phyloP scores from a whole-genome alignment of 2,329 filamentous ascomycete genomes.

The Zymoseptoria crescenta region DNA sequence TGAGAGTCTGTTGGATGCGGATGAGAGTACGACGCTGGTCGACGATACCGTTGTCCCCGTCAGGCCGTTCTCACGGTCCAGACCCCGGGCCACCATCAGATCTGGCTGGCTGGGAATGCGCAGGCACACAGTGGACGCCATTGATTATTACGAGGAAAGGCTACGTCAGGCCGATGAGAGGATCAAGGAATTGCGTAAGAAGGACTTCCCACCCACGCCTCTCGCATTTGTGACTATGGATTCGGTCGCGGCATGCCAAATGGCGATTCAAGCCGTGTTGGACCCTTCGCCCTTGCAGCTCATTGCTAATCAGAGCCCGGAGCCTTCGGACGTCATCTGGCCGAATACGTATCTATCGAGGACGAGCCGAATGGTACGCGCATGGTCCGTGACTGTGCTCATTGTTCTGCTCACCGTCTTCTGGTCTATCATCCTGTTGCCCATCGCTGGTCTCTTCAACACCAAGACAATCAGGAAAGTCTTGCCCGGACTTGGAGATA shows the following conservation, averaged over 20 bases:
- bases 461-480: constrained; percentile 70
- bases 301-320: constrained; percentile 75
- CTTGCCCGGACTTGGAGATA: constrained; percentile 60
- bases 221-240: constrained; percentile 97
- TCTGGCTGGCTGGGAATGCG: constrained; percentile 68
- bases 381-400: constrained; percentile 75
- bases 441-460: constrained; percentile 71
- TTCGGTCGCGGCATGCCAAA: constrained; percentile 82
- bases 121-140: constrained; percentile 72
- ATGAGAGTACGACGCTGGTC: constrained; percentile 24
- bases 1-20: constrained; percentile 12
- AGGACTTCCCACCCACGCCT: constrained; percentile 68
- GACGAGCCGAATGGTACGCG: constrained; percentile 62
- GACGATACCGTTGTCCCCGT: constrained; percentile 29
- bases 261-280: constrained; percentile 90
- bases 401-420: constrained; percentile 78
- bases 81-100: constrained; percentile 67
- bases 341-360: constrained; percentile 80
- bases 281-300: constrained; percentile 83
- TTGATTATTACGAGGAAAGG: constrained; percentile 88
- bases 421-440: constrained; percentile 77
- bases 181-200: constrained; percentile 61
- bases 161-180: constrained; percentile 70
- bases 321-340: constrained; percentile 92
- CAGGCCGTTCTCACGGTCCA: constrained; percentile 38